Evolutionary conservation across 208 protist genomes (phyloP).

Genomic region (Trypanosoma scelopori): DNA sequence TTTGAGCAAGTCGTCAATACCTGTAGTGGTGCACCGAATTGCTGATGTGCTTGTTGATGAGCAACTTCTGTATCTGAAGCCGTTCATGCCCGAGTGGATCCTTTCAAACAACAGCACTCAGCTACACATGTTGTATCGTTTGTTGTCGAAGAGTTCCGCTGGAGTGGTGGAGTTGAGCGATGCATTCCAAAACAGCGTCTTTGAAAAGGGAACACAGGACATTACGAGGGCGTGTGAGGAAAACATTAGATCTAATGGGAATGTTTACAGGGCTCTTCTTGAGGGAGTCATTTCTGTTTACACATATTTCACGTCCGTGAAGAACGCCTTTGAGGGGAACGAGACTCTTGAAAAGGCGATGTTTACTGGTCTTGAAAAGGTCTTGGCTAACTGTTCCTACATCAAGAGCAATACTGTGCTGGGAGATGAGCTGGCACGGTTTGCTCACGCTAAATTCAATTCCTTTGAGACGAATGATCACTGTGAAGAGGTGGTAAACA

Average conservation of each 20-base stretch:
- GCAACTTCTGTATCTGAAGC: conserved; percentile 44
- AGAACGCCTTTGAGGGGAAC: conserved; percentile 15
- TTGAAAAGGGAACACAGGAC: conserved; percentile 19
- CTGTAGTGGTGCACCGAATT: conserved; percentile 40
- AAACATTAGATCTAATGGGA: conserved; percentile 2
- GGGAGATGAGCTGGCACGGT: conserved; percentile 23
- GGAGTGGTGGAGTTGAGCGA: conserved; percentile 18
- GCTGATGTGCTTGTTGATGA: conserved; percentile 48
- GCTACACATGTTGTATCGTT: conserved; percentile 15
- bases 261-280: conserved; percentile 23
- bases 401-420: conserved; percentile 12
- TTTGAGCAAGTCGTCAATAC: conserved; percentile 53
- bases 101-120: conserved; percentile 25
- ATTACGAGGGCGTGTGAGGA: conserved; percentile 15
- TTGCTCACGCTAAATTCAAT: conserved; percentile 22
- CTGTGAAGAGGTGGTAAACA: conserved; percentile 4
- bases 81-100: conserved; percentile 36
- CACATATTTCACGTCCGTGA: conserved; percentile 12
- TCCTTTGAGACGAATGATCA: neutral
- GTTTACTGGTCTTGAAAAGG: conserved; percentile 10
- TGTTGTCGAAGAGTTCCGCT: conserved; percentile 19
- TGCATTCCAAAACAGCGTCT: conserved; percentile 10
- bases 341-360: conserved; percentile 18
- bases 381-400: neutral
- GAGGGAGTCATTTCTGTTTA: conserved; percentile 27